These are phyloP conservation scores for Actinomortierella wolfii DNA, from an alignment of 371 early-diverging fungal genomes.

Conservation along the genomic window DNA sequence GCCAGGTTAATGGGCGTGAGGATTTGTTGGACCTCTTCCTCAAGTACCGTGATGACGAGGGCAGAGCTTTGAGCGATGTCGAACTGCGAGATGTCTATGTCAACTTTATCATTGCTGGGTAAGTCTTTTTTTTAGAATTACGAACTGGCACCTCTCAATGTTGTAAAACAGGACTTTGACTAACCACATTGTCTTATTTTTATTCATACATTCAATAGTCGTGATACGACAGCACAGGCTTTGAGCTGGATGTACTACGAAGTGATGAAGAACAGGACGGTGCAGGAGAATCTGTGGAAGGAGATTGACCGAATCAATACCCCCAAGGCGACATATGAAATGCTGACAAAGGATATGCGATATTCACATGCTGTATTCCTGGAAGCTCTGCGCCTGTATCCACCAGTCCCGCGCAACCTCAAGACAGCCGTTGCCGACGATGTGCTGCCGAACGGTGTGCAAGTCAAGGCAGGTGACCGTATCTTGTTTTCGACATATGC, in stretches of 20 bases:
- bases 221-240: conserved; percentile 65
- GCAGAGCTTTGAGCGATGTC: conserved; percentile 52
- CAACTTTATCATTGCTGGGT: conserved; percentile 63
- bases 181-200: conserved; percentile 5
- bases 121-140: conserved; percentile 1
- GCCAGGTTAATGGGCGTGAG: conserved; percentile 41
- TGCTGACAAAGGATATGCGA: conserved; percentile 55
- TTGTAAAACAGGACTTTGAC: conserved; percentile 3
- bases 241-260: conserved; percentile 73
- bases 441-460: conserved; percentile 68
- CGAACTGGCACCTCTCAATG: neutral
- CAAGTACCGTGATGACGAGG: conserved; percentile 58
- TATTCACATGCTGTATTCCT: conserved; percentile 64
- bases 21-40: conserved; percentile 70
- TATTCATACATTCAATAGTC: too few species aligned
- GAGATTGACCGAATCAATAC: conserved; percentile 52
- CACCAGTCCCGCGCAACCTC: conserved; percentile 70
- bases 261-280: conserved; percentile 58
- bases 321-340: conserved; percentile 29
- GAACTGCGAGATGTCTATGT: conserved; percentile 68
- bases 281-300: conserved; percentile 57
- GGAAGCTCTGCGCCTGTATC: conserved; percentile 72
- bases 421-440: conserved; percentile 70
- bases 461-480: conserved; percentile 59
- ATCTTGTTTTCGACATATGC: conserved; percentile 57